Conservation (phyloP, 352 stramenopile species). For the Pythium oligandrum region DNA sequence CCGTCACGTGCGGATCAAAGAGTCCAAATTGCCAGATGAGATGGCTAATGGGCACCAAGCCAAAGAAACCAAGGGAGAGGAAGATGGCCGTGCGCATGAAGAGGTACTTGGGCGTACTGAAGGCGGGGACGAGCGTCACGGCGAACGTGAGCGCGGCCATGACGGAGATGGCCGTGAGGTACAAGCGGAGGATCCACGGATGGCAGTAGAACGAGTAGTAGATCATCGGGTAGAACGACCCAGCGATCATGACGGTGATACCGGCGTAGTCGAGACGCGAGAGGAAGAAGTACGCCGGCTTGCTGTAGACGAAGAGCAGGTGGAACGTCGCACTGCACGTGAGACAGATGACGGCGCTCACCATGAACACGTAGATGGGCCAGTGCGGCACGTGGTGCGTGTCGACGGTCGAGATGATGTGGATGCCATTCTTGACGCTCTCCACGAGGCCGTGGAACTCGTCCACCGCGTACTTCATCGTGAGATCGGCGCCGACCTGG, state of each 20-base stretch:
- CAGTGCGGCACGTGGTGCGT: slow-evolving; percentile 75
- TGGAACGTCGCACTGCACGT: slow-evolving; percentile 82
- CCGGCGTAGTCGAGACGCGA: slow-evolving; percentile 81
- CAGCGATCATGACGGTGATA: slow-evolving; percentile 84
- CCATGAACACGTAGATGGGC: slow-evolving; percentile 86
- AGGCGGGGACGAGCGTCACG: slow-evolving; percentile 64
- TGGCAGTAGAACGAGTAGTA: slow-evolving; percentile 90
- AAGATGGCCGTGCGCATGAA: slow-evolving; percentile 73
- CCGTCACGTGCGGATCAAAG: slow-evolving; percentile 77
- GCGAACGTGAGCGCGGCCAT: slow-evolving; percentile 68
- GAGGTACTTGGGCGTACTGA: slow-evolving; percentile 69
- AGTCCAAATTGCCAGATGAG: slow-evolving; percentile 71
- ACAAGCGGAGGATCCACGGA: slow-evolving; percentile 51
- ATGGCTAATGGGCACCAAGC: slow-evolving; percentile 68
- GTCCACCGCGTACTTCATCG: slow-evolving; percentile 72
- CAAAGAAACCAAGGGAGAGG: slow-evolving; percentile 77
- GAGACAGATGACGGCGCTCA: slow-evolving; percentile 74
- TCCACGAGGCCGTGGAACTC: slow-evolving; percentile 70
- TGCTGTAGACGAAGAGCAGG: slow-evolving; percentile 81
- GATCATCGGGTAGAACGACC: slow-evolving; percentile 83
- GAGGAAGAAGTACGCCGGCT: slow-evolving; percentile 65
- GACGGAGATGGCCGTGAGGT: slow-evolving; percentile 60
- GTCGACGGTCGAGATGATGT: slow-evolving; percentile 62
- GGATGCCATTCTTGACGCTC: slow-evolving; percentile 75
- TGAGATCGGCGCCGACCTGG: slow-evolving; percentile 67